phyloP scores from a whole-genome alignment of 768 basidiomycete species.

The Amanita exitialis region DNA sequence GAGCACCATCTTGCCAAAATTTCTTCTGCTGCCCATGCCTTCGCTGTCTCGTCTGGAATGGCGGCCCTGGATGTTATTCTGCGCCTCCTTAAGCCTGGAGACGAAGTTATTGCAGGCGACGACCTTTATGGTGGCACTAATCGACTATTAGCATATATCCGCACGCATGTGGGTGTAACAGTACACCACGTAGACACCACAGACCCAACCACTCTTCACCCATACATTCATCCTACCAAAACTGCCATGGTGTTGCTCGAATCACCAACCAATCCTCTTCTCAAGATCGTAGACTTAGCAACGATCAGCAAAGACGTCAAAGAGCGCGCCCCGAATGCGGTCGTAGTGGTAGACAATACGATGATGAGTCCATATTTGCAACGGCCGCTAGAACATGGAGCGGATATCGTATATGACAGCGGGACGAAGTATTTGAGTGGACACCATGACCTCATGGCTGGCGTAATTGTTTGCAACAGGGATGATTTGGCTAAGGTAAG shows the following conservation, averaged over 20 bases:
- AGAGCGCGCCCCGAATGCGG: conserved; percentile 65
- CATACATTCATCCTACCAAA: conserved; percentile 58
- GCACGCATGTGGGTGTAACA: conserved; percentile 76
- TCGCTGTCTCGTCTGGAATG: conserved; percentile 96
- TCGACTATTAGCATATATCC: conserved; percentile 84
- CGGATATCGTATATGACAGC: conserved; percentile 96
- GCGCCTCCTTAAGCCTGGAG: conserved; percentile 89
- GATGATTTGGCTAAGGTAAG: conserved; percentile 82
- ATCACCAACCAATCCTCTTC: conserved; percentile 93
- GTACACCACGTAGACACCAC: conserved; percentile 96
- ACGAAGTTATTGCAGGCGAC: conserved; percentile 92
- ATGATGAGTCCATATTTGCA: conserved; percentile 99
- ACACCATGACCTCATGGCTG: conserved; percentile 99
- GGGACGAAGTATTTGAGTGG: conserved; percentile 97
- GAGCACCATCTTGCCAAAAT: conserved; percentile 98
- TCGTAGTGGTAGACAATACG: conserved; percentile 93
- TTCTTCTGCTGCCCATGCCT: conserved; percentile 83
- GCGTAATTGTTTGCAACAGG: conserved; percentile 84
- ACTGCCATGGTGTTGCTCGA: conserved; percentile 95
- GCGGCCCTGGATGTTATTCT: conserved; percentile 94
- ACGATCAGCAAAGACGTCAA: conserved; percentile 79
- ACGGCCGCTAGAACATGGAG: conserved; percentile 89
- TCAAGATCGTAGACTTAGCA: conserved; percentile 89
- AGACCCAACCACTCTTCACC: conserved; percentile 47
- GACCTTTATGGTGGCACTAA: conserved; percentile 98